Evolutionary conservation across 805 yeast species (phyloP).

Genomic region (Myxozyma geophila): DNA sequence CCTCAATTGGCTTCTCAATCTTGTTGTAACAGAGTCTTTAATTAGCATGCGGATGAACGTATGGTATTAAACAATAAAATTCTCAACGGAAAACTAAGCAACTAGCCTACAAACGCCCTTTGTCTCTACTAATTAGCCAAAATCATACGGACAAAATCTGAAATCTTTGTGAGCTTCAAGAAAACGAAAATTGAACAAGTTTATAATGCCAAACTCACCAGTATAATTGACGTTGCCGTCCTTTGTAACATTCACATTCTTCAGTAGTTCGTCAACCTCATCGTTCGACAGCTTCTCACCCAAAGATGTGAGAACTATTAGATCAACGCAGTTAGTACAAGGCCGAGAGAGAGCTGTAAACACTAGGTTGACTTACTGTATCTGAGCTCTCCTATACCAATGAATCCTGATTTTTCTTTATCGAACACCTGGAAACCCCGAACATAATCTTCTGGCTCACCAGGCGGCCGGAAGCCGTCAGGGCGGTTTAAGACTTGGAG

Average conservation of each 20-base stretch:
- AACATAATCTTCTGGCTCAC: constrained; percentile 89
- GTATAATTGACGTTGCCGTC: constrained; percentile 96
- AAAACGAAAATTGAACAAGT: not conserved
- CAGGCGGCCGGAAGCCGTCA: constrained; percentile 83
- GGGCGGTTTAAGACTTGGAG: constrained; percentile 80
- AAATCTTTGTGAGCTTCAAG: not conserved
- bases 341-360: not conserved
- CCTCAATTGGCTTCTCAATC: too few species aligned
- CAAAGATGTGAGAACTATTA: constrained; percentile 76
- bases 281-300: constrained; percentile 91
- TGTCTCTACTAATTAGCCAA: constrained; percentile 28
- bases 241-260: constrained; percentile 90
- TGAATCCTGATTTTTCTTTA: constrained; percentile 92
- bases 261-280: constrained; percentile 94
- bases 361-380: constrained; percentile 53
- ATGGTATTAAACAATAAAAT: too few species aligned
- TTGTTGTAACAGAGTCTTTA: too few species aligned
- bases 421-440: constrained; percentile 97
- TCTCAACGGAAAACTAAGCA: too few species aligned
- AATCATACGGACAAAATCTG: constrained; percentile 38
- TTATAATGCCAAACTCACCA: constrained; percentile 44
- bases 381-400: constrained; percentile 95
- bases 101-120: too few species aligned
- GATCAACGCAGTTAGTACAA: not conserved
- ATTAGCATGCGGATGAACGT: too few species aligned